Conservation (phyloP, 805 yeast genomes). For the Candida palmyrensis region DNA sequence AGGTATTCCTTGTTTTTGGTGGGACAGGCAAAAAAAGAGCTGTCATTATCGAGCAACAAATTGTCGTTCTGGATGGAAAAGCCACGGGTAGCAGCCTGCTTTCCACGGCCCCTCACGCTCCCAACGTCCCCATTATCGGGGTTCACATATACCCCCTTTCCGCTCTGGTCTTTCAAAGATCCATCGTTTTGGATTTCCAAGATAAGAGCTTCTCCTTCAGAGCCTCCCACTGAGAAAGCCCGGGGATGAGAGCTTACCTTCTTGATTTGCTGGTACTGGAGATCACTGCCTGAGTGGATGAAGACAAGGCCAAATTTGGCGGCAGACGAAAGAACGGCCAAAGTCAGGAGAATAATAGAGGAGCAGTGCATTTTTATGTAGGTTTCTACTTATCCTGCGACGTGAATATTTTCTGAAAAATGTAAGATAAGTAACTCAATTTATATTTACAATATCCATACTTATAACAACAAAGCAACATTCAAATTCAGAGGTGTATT, state of each 20-base stretch:
- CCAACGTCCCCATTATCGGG: conserved; percentile 28
- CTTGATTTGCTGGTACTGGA: conserved; percentile 21
- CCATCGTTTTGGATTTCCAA: conserved; percentile 21
- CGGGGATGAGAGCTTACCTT: conserved; percentile 26
- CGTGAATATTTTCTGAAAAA: too few species aligned
- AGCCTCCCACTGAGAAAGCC: conserved; percentile 30
- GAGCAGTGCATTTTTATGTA: too few species aligned
- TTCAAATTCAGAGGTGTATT: too few species aligned
- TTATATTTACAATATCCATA: too few species aligned
- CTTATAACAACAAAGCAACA: too few species aligned
- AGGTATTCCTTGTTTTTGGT: conserved; percentile 18
- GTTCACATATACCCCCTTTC: conserved; percentile 23
- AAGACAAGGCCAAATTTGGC: conserved; percentile 11
- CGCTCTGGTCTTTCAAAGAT: conserved; percentile 26
- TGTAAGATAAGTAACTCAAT: too few species aligned
- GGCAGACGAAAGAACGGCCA: conserved; percentile 22
- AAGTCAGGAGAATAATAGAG: too few species aligned
- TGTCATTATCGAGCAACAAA: conserved; percentile 28
- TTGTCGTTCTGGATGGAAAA: conserved; percentile 34
- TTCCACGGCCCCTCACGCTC: conserved; percentile 26
- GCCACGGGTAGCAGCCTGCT: conserved; percentile 29
- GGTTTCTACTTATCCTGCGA: too few species aligned
- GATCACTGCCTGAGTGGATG: conserved; percentile 19
- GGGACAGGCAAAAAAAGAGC: conserved; percentile 37
- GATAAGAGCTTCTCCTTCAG: conserved; percentile 19